Conservation (phyloP, 192 early-diverging fungal species). For the Backusella liffmaniae region DNA sequence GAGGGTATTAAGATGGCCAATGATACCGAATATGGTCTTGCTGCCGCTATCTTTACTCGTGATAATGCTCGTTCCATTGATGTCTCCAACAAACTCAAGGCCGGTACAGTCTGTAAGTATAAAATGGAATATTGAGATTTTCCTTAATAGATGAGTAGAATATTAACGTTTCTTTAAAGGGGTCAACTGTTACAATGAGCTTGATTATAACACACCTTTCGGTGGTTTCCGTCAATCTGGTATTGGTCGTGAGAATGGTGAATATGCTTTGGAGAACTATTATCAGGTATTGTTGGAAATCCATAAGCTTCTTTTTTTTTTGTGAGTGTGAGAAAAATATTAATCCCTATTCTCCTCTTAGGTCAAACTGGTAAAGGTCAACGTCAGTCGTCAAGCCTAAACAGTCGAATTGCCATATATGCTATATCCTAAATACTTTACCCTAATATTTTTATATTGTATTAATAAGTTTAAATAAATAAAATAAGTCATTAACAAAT, state of each 20-base stretch:
- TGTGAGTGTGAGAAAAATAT: background rate
- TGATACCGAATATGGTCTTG: constrained; percentile 72
- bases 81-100: constrained; percentile 49
- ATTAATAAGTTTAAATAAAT: constrained; percentile 5
- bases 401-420: background rate
- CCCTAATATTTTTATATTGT: background rate
- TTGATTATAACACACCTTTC: constrained; percentile 43
- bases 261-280: constrained; percentile 52
- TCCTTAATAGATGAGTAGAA: too few species aligned
- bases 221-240: constrained; percentile 75
- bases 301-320: constrained; percentile 3
- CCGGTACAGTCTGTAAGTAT: constrained; percentile 56
- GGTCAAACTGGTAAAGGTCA: constrained; percentile 32
- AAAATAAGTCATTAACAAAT: background rate
- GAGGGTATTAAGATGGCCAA: constrained; percentile 73
- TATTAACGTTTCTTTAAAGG: constrained; percentile 9
- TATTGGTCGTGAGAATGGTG: constrained; percentile 59
- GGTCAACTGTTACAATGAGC: constrained; percentile 28
- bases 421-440: background rate
- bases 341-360: constrained; percentile 1
- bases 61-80: constrained; percentile 56
- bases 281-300: constrained; percentile 36
- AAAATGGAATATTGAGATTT: background rate
- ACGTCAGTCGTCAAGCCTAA: constrained; percentile 14
- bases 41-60: constrained; percentile 72